A percentile compares a stretch with the other conserved stretches of the same genome.
Evolutionary conservation across 2,329 filamentous ascomycete genomes (phyloP).

Genomic region (Hypoxylon sp.): DNA sequence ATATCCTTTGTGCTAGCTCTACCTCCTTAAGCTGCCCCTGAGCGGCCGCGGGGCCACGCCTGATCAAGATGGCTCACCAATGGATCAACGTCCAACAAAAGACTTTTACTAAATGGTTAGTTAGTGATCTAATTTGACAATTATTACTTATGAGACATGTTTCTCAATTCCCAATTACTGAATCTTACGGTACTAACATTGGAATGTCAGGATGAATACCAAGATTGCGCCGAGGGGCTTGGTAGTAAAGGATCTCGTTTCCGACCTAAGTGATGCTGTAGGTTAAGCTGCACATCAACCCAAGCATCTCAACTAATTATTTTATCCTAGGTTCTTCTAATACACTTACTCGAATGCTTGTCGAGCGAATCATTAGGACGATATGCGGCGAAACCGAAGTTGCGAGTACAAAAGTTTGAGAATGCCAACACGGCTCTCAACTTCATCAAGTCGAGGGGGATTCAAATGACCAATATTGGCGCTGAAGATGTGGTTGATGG

Average conservation of each 20-base stretch:
- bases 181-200: constrained; percentile 41
- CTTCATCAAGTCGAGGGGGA: constrained; percentile 90
- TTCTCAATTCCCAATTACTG: constrained; percentile 28
- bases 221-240: constrained; percentile 86
- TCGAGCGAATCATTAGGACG: constrained; percentile 94
- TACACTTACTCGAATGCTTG: constrained; percentile 96
- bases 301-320: constrained; percentile 8
- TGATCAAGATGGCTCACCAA: constrained; percentile 76
- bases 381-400: constrained; percentile 95
- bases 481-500: constrained; percentile 98
- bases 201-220: constrained; percentile 84
- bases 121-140: constrained; percentile 33
- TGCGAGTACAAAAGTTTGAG: constrained; percentile 96
- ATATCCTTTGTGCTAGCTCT: constrained; percentile 60
- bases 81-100: constrained; percentile 93
- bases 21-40: constrained; percentile 62
- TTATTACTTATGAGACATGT: constrained; percentile 40
- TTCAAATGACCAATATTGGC: constrained; percentile 98
- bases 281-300: constrained; percentile 57
- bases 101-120: constrained; percentile 97
- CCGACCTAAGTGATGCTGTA: constrained; percentile 94
- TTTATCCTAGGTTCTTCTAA: constrained; percentile 81
- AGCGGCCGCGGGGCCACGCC: constrained; percentile 58
- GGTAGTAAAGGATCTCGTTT: constrained; percentile 87
- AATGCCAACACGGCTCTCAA: constrained; percentile 97